Percentiles rank a stretch among this genome's conserved stretches.
These are phyloP conservation scores for Coemansia sp. DNA, from an alignment of 192 early-diverging fungal species.

Conservation along the genomic window DNA sequence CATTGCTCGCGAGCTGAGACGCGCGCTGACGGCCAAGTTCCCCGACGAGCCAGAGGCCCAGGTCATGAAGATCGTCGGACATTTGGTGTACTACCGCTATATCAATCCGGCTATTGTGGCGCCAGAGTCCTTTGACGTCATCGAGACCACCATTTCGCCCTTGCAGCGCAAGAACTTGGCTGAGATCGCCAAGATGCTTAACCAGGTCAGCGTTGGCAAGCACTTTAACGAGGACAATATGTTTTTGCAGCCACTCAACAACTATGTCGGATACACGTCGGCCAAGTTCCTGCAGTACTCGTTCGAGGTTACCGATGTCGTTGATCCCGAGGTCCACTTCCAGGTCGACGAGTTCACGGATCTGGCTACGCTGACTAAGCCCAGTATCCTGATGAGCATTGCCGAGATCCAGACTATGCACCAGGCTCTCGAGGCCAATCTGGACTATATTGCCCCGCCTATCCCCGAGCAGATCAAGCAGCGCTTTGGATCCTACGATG, in stretches of 20 bases:
- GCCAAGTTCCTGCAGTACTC: slow-evolving; percentile 84
- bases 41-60: slow-evolving; percentile 73
- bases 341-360: slow-evolving; percentile 91
- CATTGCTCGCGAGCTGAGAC: slow-evolving; percentile 89
- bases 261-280: slow-evolving; percentile 76
- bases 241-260: slow-evolving; percentile 73
- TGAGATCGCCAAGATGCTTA: slow-evolving; percentile 92
- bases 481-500: slow-evolving; percentile 52
- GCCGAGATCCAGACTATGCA: slow-evolving; percentile 93
- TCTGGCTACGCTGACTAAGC: slow-evolving; percentile 73
- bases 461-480: slow-evolving; percentile 55
- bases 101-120: slow-evolving; percentile 98
- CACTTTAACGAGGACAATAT: slow-evolving; percentile 71
- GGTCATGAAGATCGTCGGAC: slow-evolving; percentile 87
- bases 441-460: slow-evolving; percentile 70
- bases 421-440: slow-evolving; percentile 72
- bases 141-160: slow-evolving; percentile 80
- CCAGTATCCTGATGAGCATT: slow-evolving; percentile 86
- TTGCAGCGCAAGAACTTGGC: slow-evolving; percentile 96
- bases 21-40: slow-evolving; percentile 79
- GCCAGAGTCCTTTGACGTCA: slow-evolving; percentile 95
- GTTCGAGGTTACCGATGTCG: slow-evolving; percentile 82
- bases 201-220: slow-evolving; percentile 92
- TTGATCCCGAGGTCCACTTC: slow-evolving; percentile 86
- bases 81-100: slow-evolving; percentile 97